Conservation (phyloP, 371 early-diverging fungal genomes). For the Apophysomyces trapeziformis region DNA sequence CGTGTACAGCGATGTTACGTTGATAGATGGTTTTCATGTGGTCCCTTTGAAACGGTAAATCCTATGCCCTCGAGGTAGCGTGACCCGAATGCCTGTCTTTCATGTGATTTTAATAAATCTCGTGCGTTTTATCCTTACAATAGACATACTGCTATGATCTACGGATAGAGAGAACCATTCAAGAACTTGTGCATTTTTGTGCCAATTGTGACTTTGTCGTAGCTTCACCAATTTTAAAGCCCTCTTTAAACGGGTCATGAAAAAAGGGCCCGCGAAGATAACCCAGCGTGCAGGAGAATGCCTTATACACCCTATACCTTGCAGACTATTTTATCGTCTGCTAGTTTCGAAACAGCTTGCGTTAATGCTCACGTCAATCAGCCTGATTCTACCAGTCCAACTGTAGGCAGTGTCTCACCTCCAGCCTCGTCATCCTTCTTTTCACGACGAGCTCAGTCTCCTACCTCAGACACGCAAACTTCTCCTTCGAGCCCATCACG, state of each 20-base stretch:
- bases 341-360: conserved; percentile 26
- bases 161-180: too few species aligned
- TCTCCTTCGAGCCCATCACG: conserved; percentile 28
- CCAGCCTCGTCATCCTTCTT: conserved; percentile 30
- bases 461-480: conserved; percentile 34
- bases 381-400: conserved; percentile 9
- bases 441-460: conserved; percentile 30
- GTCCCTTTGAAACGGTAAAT: too few species aligned
- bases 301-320: conserved; percentile 54
- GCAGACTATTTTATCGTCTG: conserved; percentile 43
- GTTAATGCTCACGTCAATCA: conserved; percentile 14
- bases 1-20: too few species aligned
- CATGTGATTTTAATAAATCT: too few species aligned
- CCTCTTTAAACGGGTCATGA: conserved; percentile 18
- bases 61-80: too few species aligned
- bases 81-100: too few species aligned
- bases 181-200: too few species aligned
- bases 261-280: conserved; percentile 12
- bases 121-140: too few species aligned
- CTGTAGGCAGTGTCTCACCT: conserved; percentile 13
- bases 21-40: too few species aligned
- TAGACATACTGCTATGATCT: too few species aligned
- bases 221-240: too few species aligned
- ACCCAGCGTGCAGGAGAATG: conserved; percentile 28
- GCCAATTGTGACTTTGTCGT: too few species aligned